A percentile compares a stretch with the other conserved stretches of the same genome.
Evolutionary conservation across 768 basidiomycete species (phyloP).

Genomic region (Exsudoporus frostii): DNA sequence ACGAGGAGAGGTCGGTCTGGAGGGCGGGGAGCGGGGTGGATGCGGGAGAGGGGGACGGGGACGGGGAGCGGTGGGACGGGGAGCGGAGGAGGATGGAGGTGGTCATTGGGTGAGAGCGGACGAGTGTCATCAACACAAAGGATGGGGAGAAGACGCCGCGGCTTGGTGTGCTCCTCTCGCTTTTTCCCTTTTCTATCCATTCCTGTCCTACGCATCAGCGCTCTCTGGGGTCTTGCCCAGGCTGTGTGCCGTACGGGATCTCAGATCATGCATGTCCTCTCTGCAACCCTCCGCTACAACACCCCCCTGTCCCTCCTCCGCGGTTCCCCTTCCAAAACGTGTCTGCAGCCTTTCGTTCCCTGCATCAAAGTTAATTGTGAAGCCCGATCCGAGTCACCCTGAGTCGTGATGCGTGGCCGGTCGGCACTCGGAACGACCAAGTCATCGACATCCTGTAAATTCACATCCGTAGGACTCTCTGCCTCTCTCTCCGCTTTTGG

Average conservation of each 20-base stretch:
- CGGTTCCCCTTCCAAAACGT: neutral
- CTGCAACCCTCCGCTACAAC: neutral
- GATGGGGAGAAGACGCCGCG: neutral
- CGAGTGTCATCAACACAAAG: slow-evolving; percentile 8
- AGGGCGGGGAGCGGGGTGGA: slow-evolving; percentile 12
- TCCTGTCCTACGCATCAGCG: neutral
- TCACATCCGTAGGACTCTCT: no score
- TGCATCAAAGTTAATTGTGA: no score
- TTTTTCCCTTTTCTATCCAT: slow-evolving; percentile 15
- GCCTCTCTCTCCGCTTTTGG: no score
- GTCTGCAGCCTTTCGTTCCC: no score
- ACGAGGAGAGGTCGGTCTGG: slow-evolving; percentile 14
- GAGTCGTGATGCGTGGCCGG: no score
- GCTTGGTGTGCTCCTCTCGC: neutral
- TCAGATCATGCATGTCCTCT: slow-evolving; percentile 6
- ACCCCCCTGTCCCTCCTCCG: slow-evolving; percentile 8
- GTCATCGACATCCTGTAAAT: no score
- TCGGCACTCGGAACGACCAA: no score
- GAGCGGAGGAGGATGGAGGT: slow-evolving; percentile 23
- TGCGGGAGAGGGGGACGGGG: slow-evolving; percentile 10
- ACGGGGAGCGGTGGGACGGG: neutral
- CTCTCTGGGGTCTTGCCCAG: slow-evolving; percentile 21
- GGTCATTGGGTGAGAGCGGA: slow-evolving; percentile 12
- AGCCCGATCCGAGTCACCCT: no score
- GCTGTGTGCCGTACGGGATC: slow-evolving; percentile 21